A percentile compares a stretch with the other conserved stretches of the same genome.
Evolutionary conservation across 768 basidiomycete species (phyloP).

Genomic region (Pleurotus citrinopileatus): DNA sequence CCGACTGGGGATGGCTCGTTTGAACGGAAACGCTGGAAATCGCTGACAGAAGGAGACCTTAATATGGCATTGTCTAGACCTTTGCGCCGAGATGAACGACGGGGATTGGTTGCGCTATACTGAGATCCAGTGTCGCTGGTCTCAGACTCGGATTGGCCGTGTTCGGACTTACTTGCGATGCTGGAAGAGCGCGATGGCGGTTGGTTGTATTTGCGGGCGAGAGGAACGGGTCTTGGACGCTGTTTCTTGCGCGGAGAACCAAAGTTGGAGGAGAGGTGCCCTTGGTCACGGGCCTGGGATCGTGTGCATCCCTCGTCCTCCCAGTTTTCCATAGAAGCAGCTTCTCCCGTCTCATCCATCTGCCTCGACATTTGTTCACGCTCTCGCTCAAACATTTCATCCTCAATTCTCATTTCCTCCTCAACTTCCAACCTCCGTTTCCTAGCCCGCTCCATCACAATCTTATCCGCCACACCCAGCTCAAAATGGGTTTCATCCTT

Average conservation of each 20-base stretch:
- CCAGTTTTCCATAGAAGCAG: conserved; percentile 3
- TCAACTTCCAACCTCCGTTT: conserved; percentile 51
- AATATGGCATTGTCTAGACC: background rate
- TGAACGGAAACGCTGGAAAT: background rate
- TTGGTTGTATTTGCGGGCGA: conserved; percentile 11
- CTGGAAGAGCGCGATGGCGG: background rate
- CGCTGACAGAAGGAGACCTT: background rate
- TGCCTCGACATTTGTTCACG: conserved; percentile 13
- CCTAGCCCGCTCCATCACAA: conserved; percentile 52
- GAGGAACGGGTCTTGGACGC: conserved; percentile 22
- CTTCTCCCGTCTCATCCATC: conserved; percentile 13
- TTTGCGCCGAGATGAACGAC: background rate
- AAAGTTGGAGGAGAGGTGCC: background rate
- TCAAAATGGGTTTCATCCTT: conserved; percentile 22
- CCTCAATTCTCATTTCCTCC: conserved; percentile 34
- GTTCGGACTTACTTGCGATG: background rate
- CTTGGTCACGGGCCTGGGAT: background rate
- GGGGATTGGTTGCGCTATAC: background rate
- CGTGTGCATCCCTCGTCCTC: background rate
- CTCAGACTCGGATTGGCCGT: background rate
- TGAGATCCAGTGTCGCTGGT: background rate
- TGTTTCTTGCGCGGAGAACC: conserved; percentile 11
- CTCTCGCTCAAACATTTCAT: conserved; percentile 18
- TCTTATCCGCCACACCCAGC: conserved; percentile 45
- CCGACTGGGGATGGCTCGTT: too few relatives aligned